Base-by-base conservation (phyloP, 2,329 filamentous ascomycete genomes). In the Sporothrix pseudoabietina region DNA sequence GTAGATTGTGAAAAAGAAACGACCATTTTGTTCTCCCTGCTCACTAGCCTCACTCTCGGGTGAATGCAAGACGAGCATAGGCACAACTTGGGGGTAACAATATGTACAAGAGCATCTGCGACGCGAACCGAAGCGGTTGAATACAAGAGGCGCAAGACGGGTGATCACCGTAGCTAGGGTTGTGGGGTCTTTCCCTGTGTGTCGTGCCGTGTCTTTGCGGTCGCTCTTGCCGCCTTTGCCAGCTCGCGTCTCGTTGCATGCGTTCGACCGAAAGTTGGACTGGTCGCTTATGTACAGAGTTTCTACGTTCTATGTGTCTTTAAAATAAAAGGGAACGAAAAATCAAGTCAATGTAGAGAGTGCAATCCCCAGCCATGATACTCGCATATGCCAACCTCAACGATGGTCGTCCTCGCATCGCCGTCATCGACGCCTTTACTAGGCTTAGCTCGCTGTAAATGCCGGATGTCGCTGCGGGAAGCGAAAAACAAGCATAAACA, bases 171-270 rank as follows among this genome's bases (percentile, higher is more conserved):
- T 69, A 69, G 65, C 65, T 44, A 69, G 65, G 44, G 44, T 35
- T 52, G 49, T 69, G 63, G 63, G 41, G 63, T 47, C 63, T 63
- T 41, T 41, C 16, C 35, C 4, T 44, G 35, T 26, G 44, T 35
- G 44, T 39, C 65, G 44, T 47, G 65, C 32, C 49, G 49, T 69
- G 66, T 69, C 32, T 41, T 9, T 26, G 39, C 30, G 26, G 61
- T 47, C 22, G 61, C 61, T 66, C 61, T 16, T 66, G 61, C 59
- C 59, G 59, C 19, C 59, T 65, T 59, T 35, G 30, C 30, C 59
- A 44, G 59, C 19, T n/a, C 16, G 35, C 41, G 39, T 10, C 39
- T 22, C n/a, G 61, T 47, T 47, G 61, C 39, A 66, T 47, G 61
- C 61, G 61, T 19, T 66, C 61, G 22, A 41, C 61, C 61, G 39